Conservation (phyloP, 2,329 filamentous ascomycete species). For the Epicoccum nigrum region DNA sequence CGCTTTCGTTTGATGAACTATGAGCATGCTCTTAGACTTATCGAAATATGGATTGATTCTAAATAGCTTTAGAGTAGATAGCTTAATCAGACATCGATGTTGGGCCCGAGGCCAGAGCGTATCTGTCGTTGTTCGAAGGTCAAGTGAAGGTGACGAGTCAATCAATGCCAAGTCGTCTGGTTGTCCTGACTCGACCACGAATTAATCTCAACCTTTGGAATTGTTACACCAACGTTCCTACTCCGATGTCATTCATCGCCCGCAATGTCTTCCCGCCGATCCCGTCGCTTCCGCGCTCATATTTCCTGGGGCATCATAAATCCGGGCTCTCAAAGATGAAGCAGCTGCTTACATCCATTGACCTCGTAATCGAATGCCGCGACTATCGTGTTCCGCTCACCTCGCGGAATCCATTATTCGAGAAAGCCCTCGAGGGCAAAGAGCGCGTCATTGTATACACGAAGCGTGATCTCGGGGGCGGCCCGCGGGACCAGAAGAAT, state of each 20-base stretch:
- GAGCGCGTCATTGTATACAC: conserved; percentile 88
- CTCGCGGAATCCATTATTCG: conserved; percentile 88
- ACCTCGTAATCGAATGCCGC: conserved; percentile 91
- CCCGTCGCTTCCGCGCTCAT: conserved; percentile 79
- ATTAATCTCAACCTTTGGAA: conserved; percentile 1
- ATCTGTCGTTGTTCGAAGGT: not conserved
- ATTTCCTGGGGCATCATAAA: conserved; percentile 92
- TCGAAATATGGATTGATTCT: not conserved
- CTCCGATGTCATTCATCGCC: conserved; percentile 64
- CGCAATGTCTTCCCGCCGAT: conserved; percentile 75
- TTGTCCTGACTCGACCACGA: conserved; percentile 5
- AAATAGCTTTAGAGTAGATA: conserved; percentile 19
- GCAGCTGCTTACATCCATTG: conserved; percentile 76
- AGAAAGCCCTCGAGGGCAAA: conserved; percentile 73
- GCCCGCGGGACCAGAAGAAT: conserved; percentile 41
- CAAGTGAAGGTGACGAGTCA: conserved; percentile 8
- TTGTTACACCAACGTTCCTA: conserved; percentile 4
- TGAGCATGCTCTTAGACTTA: not conserved
- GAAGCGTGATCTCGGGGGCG: conserved; percentile 68
- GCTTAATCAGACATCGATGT: conserved; percentile 8
- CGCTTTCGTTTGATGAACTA: not conserved
- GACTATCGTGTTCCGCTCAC: conserved; percentile 91
- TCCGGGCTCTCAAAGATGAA: conserved; percentile 84
- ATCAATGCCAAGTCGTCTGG: not conserved
- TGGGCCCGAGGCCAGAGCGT: conserved; percentile 20